Conservation (phyloP, 1,284 basidiomycete genomes). For the Austropuccinia psidii region DNA sequence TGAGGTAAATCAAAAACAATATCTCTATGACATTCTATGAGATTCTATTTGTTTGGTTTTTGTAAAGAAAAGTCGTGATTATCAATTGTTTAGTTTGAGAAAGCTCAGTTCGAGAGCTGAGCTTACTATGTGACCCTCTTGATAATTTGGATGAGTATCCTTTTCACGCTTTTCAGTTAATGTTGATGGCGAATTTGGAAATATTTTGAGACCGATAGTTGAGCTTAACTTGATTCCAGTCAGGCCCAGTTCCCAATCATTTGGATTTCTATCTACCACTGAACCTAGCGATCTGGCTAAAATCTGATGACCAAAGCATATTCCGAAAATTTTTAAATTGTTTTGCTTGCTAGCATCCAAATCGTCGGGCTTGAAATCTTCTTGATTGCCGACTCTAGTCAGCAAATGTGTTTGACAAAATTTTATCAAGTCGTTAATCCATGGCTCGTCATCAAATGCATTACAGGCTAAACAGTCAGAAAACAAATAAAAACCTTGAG, state of each 20-base stretch:
- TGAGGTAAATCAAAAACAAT: background rate
- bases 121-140: too few relatives aligned
- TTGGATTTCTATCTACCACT: background rate
- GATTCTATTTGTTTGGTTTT: background rate
- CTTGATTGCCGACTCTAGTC: too few relatives aligned
- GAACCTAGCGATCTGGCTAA: slow-evolving; percentile 1
- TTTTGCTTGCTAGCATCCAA: too few relatives aligned
- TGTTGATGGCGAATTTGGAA: background rate
- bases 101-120: too few relatives aligned
- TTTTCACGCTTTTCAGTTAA: background rate
- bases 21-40: slow-evolving; percentile 10
- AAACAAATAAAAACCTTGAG: too few relatives aligned
- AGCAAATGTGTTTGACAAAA: too few relatives aligned
- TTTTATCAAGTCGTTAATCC: slow-evolving; percentile 2
- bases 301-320: slow-evolving; percentile 30
- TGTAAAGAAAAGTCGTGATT: background rate
- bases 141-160: background rate
- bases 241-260: slow-evolving; percentile 24
- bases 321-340: slow-evolving; percentile 12
- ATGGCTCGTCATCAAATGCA: slow-evolving; percentile 9
- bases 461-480: slow-evolving; percentile 1
- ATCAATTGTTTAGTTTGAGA: background rate
- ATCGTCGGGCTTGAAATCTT: too few relatives aligned
- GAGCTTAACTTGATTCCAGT: background rate
- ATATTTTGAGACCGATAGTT: background rate